Percentiles rank a stretch among this genome's conserved stretches.
phyloP scores from a whole-genome alignment of 768 basidiomycete species.

The Boletellus sp. region DNA sequence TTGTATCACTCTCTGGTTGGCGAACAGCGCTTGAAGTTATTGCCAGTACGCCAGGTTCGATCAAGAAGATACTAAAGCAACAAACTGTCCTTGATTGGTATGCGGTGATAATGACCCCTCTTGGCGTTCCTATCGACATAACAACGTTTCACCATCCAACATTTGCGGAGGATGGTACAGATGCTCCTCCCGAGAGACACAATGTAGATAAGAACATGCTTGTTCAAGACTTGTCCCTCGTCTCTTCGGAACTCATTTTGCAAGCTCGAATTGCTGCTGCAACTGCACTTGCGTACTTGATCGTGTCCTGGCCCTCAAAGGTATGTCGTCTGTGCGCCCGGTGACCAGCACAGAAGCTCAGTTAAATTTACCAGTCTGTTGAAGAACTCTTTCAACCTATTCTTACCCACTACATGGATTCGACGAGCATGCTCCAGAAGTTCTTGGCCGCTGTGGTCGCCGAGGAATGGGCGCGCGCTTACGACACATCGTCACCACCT shows the following conservation, averaged over 20 bases:
- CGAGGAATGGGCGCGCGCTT: conserved; percentile 84
- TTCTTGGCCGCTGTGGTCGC: conserved; percentile 80
- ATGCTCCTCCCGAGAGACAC: conserved; percentile 59
- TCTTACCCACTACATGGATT: conserved; percentile 75
- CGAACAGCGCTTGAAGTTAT: conserved; percentile 59
- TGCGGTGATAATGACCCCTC: conserved; percentile 81
- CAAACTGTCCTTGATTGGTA: conserved; percentile 80
- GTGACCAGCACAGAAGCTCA: not conserved
- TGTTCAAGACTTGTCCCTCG: conserved; percentile 80
- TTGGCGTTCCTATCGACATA: conserved; percentile 73
- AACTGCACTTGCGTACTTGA: conserved; percentile 68
- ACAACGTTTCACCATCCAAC: conserved; percentile 65
- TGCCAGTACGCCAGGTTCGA: conserved; percentile 41
- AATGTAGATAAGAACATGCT: conserved; percentile 98
- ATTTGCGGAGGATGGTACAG: conserved; percentile 43
- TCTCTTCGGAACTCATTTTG: conserved; percentile 70
- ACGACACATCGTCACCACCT: conserved; percentile 35
- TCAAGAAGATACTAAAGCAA: conserved; percentile 53
- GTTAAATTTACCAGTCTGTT: conserved; percentile 32
- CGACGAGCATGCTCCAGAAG: conserved; percentile 89
- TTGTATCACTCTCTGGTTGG: conserved; percentile 73
- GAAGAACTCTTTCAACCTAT: conserved; percentile 74
- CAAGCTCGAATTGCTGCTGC: conserved; percentile 78
- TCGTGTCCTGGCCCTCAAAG: conserved; percentile 62
- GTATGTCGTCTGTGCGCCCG: conserved; percentile 32